A percentile compares a stretch with the other conserved stretches of the same genome.
Evolutionary conservation across 2,329 filamentous ascomycete genomes (phyloP).

Genomic region (Colletotrichum zoysiae): DNA sequence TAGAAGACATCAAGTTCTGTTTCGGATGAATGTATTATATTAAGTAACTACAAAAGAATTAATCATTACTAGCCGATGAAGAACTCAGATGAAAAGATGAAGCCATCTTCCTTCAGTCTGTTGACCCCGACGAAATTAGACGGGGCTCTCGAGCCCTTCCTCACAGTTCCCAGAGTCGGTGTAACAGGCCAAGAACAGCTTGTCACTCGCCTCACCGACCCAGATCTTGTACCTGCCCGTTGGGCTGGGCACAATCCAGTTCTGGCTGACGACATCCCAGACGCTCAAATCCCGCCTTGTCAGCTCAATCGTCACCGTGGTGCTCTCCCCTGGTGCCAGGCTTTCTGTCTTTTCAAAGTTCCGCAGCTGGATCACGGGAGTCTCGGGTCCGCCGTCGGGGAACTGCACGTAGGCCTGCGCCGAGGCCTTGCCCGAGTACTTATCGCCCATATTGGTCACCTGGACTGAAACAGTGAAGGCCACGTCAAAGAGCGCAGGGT

Average conservation of each 20-base stretch:
- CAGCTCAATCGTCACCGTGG: slow-evolving; percentile 68
- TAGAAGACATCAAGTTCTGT: too few relatives aligned
- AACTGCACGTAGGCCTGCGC: slow-evolving; percentile 62
- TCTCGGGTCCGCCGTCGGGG: slow-evolving; percentile 63
- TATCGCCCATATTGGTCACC: slow-evolving; percentile 66
- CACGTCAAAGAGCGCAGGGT: slow-evolving; percentile 72
- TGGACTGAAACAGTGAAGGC: slow-evolving; percentile 58
- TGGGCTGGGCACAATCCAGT: slow-evolving; percentile 69
- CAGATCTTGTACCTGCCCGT: slow-evolving; percentile 55
- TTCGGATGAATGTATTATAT: too few relatives aligned
- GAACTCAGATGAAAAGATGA: neutral
- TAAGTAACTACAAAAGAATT: too few relatives aligned
- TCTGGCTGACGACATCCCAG: slow-evolving; percentile 76
- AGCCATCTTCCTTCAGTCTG: too few relatives aligned
- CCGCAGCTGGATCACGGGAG: slow-evolving; percentile 75
- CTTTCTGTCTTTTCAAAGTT: slow-evolving; percentile 77
- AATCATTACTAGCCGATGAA: neutral
- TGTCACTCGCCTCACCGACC: slow-evolving; percentile 55
- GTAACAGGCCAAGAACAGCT: slow-evolving; percentile 41
- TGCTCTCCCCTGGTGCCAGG: slow-evolving; percentile 66
- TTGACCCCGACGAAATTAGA: slow-evolving; percentile 8
- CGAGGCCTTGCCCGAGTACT: slow-evolving; percentile 58
- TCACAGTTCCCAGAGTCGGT: slow-evolving; percentile 38
- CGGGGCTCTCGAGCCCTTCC: slow-evolving; percentile 29
- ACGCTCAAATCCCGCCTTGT: slow-evolving; percentile 79